These are phyloP conservation scores for Chlamydomonas sphaeroides DNA, from an alignment of 139 green algal species.

Conservation along the genomic window DNA sequence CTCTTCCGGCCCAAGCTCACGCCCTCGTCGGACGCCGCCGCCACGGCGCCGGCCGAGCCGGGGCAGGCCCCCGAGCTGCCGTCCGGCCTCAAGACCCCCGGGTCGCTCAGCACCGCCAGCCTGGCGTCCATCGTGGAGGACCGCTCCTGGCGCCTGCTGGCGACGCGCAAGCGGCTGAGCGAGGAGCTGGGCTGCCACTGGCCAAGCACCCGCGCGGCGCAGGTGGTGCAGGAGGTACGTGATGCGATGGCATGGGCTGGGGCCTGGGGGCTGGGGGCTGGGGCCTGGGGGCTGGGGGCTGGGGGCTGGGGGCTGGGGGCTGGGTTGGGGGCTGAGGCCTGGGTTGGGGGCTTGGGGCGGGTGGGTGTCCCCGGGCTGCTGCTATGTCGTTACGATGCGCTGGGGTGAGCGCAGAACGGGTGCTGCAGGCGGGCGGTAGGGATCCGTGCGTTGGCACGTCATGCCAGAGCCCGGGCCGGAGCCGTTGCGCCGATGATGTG, in stretches of 20 bases:
- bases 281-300: too few species aligned
- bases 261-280: too few species aligned
- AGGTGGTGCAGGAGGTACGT: constrained; percentile 11
- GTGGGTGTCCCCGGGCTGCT: background rate
- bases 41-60: background rate
- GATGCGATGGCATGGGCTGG: too few species aligned
- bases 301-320: too few species aligned
- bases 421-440: too few species aligned
- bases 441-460: too few species aligned
- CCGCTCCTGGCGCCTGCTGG: background rate
- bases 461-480: too few species aligned
- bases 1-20: constrained; percentile 42
- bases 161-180: background rate
- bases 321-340: too few species aligned
- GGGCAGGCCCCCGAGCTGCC: background rate
- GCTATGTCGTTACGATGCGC: background rate
- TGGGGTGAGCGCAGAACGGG: too few species aligned
- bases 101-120: constrained; percentile 49
- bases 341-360: background rate
- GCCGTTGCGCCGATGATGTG: too few species aligned
- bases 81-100: background rate
- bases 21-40: background rate
- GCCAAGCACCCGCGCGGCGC: background rate
- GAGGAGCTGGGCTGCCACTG: constrained; percentile 1
- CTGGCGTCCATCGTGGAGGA: constrained; percentile 70